phyloP scores from a whole-genome alignment of 2,329 filamentous ascomycete species.

The Aspergillus fischeri region DNA sequence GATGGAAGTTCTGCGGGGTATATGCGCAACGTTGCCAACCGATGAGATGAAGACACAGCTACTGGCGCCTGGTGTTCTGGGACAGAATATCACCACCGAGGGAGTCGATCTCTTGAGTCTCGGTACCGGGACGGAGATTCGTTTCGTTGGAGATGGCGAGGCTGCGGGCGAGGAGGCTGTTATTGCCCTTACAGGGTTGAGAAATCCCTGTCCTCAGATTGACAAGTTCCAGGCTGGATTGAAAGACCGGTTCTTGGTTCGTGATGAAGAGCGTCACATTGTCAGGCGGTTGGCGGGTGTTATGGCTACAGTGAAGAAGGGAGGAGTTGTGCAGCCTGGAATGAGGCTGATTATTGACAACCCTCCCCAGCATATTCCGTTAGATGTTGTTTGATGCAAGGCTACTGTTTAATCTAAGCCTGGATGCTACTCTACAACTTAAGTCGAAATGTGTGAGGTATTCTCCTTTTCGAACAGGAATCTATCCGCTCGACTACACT shows the following conservation, averaged over 20 bases:
- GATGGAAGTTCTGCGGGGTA: not conserved
- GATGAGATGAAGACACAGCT: not conserved
- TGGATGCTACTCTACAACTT: not conserved
- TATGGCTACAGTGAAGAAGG: slow-evolving; percentile 11
- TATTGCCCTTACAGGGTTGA: slow-evolving; percentile 5
- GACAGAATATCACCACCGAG: slow-evolving; percentile 11
- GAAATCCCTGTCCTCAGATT: slow-evolving; percentile 8
- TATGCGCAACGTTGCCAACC: not conserved
- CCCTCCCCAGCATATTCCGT: not conserved
- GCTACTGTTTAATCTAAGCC: too few relatives aligned
- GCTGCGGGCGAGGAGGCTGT: not conserved
- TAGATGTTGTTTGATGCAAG: not conserved
- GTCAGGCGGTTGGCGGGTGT: slow-evolving; percentile 10
- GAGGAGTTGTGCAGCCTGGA: slow-evolving; percentile 7
- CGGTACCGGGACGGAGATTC: slow-evolving; percentile 2
- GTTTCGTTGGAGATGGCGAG: not conserved
- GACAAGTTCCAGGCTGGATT: slow-evolving; percentile 5
- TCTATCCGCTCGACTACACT: too few relatives aligned
- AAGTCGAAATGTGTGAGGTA: too few relatives aligned
- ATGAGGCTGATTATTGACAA: slow-evolving; percentile 1
- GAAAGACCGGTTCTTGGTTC: slow-evolving; percentile 7
- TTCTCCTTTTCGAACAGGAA: too few relatives aligned
- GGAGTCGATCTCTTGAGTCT: slow-evolving; percentile 7
- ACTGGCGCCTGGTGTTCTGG: not conserved
- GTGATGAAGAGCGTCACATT: slow-evolving; percentile 3